These are phyloP conservation scores for Pseudogymnoascus sp. DNA, from an alignment of 2,329 filamentous ascomycete genomes.

Conservation along the genomic window DNA sequence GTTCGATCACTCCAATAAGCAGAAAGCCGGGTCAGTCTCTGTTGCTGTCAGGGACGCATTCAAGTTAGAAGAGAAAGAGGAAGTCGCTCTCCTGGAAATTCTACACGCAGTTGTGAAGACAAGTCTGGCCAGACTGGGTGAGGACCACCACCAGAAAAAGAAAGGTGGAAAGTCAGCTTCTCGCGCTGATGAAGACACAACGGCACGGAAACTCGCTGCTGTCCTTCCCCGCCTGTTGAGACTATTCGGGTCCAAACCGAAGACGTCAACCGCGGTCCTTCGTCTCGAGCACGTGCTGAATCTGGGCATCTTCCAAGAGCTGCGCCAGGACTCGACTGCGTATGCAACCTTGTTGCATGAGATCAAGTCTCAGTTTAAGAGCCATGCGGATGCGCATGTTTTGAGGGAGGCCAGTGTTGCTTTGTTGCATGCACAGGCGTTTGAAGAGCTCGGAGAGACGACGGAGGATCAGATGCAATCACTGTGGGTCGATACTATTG, in stretches of 20 bases:
- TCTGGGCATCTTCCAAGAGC: slow-evolving; percentile 77
- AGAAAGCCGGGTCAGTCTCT: slow-evolving; percentile 39
- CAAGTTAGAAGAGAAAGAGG: slow-evolving; percentile 47
- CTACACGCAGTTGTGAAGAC: slow-evolving; percentile 76
- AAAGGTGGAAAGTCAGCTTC: slow-evolving; percentile 41
- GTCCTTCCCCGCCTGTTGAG: slow-evolving; percentile 80
- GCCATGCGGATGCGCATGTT: slow-evolving; percentile 82
- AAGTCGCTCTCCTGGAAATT: slow-evolving; percentile 79
- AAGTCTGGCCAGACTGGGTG: slow-evolving; percentile 58
- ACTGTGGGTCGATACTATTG: slow-evolving; percentile 79
- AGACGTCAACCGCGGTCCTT: slow-evolving; percentile 78
- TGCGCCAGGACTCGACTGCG: slow-evolving; percentile 76
- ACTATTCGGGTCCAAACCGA: slow-evolving; percentile 86
- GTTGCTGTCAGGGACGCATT: slow-evolving; percentile 23
- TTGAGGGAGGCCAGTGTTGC: slow-evolving; percentile 76
- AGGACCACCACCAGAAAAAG: slow-evolving; percentile 55
- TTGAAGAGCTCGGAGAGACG: slow-evolving; percentile 81
- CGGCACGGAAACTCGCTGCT: slow-evolving; percentile 67
- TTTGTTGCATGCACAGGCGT: slow-evolving; percentile 75
- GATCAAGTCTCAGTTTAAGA: slow-evolving; percentile 86
- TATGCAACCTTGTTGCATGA: slow-evolving; percentile 81
- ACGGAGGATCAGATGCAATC: slow-evolving; percentile 72
- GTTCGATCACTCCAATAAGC: slow-evolving; percentile 72
- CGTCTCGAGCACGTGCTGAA: slow-evolving; percentile 81
- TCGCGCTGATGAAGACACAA: slow-evolving; percentile 63